Conservation (phyloP, 148 eudicot genomes). For the Polygonum aviculare region DNA sequence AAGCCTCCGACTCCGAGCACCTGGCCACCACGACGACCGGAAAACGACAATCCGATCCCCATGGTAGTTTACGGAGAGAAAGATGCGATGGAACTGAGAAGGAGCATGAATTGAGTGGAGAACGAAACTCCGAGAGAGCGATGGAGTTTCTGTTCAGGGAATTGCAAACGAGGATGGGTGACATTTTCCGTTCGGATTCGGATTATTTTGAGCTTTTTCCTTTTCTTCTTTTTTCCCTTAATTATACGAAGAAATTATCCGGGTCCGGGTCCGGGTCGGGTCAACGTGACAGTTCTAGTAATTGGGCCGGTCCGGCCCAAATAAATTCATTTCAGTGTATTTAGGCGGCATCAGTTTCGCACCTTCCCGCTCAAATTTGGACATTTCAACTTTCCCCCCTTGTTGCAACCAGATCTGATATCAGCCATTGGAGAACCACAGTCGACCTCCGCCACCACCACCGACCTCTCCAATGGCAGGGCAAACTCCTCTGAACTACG, state of each 20-base stretch:
- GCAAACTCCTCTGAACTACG: constrained; percentile 21
- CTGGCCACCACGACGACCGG: not conserved
- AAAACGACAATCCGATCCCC: not conserved
- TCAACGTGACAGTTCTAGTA: not conserved
- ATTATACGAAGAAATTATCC: not conserved
- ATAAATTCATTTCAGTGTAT: not conserved
- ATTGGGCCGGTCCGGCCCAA: not conserved
- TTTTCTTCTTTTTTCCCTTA: not conserved
- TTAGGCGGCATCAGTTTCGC: not conserved
- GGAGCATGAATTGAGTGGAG: not conserved
- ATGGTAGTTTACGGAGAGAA: not conserved
- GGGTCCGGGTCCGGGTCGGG: not conserved
- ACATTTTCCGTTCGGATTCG: constrained; percentile 17
- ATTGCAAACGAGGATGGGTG: constrained; percentile 25
- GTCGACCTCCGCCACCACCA: not conserved
- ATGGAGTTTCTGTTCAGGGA: constrained; percentile 18
- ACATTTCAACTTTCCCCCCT: not conserved
- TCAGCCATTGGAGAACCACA: not conserved
- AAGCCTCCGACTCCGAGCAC: constrained; percentile 24
- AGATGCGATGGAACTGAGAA: not conserved
- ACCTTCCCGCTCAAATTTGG: not conserved
- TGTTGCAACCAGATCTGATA: not conserved
- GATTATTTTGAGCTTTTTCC: not conserved
- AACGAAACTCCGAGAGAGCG: constrained; percentile 16
- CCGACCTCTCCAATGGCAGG: constrained; percentile 14